Evolutionary conservation across 345 rosid species (phyloP).

Genomic region (Salix viminalis): DNA sequence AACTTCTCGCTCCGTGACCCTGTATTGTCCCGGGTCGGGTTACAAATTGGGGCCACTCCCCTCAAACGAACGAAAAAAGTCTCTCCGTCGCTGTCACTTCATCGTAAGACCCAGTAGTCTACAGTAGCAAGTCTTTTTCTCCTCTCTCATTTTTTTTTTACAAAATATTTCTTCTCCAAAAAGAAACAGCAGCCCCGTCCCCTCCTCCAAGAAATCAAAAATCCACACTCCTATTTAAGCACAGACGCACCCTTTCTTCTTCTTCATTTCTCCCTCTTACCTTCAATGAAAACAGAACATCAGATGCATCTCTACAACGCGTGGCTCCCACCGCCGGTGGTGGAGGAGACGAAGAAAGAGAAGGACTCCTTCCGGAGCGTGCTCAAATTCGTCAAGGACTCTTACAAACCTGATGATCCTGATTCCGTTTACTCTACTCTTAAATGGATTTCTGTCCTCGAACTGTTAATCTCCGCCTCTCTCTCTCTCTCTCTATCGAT

Average conservation of each 20-base stretch:
- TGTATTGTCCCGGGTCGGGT: too few relatives aligned
- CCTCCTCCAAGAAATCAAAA: background rate
- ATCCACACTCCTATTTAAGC: background rate
- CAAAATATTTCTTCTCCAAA: background rate
- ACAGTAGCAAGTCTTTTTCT: background rate
- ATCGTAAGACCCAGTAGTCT: background rate
- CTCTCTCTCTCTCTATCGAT: background rate
- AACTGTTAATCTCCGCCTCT: conserved; percentile 46
- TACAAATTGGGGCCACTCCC: background rate
- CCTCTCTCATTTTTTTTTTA: too few relatives aligned
- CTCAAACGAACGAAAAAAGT: background rate
- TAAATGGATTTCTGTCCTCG: conserved; percentile 88
- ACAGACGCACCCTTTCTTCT: background rate
- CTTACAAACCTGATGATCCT: conserved; percentile 70
- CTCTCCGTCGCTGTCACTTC: background rate
- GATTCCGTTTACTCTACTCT: conserved; percentile 88
- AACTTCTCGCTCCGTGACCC: too few relatives aligned
- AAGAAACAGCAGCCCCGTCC: background rate
- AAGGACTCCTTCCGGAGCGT: conserved; percentile 69
- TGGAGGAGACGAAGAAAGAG: conserved; percentile 75
- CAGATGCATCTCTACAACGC: conserved; percentile 92
- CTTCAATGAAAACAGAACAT: background rate
- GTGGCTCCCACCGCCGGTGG: conserved; percentile 95
- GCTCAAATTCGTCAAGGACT: conserved; percentile 55
- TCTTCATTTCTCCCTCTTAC: background rate